Percentiles rank a stretch among this genome's conserved stretches.
These are phyloP conservation scores for Tubosaeta sp. DNA, from an alignment of 768 basidiomycete species.

Conservation along the genomic window DNA sequence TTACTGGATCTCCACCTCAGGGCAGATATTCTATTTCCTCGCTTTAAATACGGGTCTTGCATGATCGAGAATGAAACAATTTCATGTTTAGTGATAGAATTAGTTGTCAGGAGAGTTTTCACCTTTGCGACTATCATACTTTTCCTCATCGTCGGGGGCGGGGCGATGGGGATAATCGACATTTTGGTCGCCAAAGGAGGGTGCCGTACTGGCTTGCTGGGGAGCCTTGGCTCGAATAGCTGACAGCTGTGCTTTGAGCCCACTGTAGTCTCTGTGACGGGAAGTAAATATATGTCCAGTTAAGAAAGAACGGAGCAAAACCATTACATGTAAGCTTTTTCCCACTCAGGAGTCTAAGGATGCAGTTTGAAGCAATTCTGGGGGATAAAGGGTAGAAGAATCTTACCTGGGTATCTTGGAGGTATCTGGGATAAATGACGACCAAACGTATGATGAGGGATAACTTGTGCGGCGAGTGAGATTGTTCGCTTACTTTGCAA, in stretches of 20 bases:
- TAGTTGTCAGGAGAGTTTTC: neutral
- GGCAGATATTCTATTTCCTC: neutral
- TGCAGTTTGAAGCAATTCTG: neutral
- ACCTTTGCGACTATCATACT: constrained; percentile 7
- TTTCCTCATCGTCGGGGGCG: constrained; percentile 1
- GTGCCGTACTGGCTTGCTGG: constrained; percentile 21
- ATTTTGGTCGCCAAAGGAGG: constrained; percentile 6
- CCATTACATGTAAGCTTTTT: constrained; percentile 31
- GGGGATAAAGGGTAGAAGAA: neutral
- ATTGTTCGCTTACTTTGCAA: constrained; percentile 43
- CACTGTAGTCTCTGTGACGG: constrained; percentile 58
- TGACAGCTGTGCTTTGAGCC: constrained; percentile 62
- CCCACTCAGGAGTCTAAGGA: constrained; percentile 61
- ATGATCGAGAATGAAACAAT: neutral
- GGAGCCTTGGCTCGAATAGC: constrained; percentile 39
- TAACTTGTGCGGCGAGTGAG: neutral
- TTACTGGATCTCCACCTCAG: neutral
- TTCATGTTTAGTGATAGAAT: neutral
- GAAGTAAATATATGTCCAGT: neutral
- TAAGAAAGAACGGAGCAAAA: neutral
- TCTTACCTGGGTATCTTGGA: constrained; percentile 64
- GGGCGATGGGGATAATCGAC: neutral
- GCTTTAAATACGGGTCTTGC: constrained; percentile 4
- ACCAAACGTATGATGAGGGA: neutral
- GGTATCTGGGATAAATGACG: constrained; percentile 42